phyloP scores from a whole-genome alignment of 306 rosid genomes.

The Sophora flavescens region DNA sequence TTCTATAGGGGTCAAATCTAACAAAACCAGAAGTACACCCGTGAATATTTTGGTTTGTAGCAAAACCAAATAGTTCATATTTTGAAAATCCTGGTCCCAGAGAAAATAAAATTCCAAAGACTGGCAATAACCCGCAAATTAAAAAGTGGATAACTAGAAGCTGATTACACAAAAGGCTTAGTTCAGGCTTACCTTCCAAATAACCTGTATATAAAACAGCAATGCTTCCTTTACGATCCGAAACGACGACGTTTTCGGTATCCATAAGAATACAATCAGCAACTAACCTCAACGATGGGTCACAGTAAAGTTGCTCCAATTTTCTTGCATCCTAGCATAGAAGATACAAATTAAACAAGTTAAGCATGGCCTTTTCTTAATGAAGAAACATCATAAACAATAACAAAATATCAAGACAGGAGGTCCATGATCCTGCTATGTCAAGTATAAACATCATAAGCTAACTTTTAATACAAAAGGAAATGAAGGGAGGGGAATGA shows the following conservation, averaged over 20 bases:
- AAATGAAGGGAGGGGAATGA: constrained; percentile 27
- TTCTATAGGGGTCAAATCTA: constrained; percentile 21
- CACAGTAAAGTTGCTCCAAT: constrained; percentile 83
- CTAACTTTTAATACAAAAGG: constrained; percentile 32
- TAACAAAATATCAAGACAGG: constrained; percentile 34
- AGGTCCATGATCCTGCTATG: constrained; percentile 25
- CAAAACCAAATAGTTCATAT: constrained; percentile 36
- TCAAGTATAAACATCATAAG: constrained; percentile 24
- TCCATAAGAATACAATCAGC: constrained; percentile 94
- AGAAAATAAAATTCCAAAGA: constrained; percentile 40
- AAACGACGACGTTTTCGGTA: constrained; percentile 83
- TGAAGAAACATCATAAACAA: constrained; percentile 24
- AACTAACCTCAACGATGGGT: constrained; percentile 85
- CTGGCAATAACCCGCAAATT: neutral
- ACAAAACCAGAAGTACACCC: constrained; percentile 14
- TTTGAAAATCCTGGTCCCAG: constrained; percentile 21
- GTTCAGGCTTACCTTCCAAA: constrained; percentile 68
- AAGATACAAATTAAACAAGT: constrained; percentile 46
- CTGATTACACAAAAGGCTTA: constrained; percentile 35
- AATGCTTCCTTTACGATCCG: constrained; percentile 95
- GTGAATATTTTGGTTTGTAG: constrained; percentile 8
- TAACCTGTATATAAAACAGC: constrained; percentile 79
- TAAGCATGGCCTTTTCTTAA: constrained; percentile 37
- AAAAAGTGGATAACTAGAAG: constrained; percentile 23
- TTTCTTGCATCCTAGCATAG: constrained; percentile 72